These are phyloP conservation scores for Amanita rubescens DNA, from an alignment of 768 basidiomycete genomes.

Conservation along the genomic window DNA sequence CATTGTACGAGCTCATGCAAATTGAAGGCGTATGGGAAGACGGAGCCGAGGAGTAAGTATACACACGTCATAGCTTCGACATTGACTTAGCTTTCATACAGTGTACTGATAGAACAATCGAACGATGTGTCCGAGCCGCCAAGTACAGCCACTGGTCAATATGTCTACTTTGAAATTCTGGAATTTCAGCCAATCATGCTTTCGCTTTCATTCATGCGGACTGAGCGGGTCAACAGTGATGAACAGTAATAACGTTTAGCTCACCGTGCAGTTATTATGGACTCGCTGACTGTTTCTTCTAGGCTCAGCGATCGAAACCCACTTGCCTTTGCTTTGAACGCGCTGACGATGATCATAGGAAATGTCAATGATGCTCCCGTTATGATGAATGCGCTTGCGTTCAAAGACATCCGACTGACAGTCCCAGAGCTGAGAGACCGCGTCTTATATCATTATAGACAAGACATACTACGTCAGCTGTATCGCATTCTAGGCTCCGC, in stretches of 20 bases:
- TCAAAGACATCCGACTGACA: constrained; percentile 90
- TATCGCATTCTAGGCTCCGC: constrained; percentile 98
- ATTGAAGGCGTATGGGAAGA: constrained; percentile 91
- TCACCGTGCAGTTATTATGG: constrained; percentile 17
- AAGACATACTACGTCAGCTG: constrained; percentile 88
- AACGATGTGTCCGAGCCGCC: constrained; percentile 67
- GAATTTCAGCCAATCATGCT: constrained; percentile 92
- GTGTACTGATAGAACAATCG: constrained; percentile 66
- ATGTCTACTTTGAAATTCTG: constrained; percentile 92
- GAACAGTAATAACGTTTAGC: constrained; percentile 62
- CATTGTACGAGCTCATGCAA: constrained; percentile 86
- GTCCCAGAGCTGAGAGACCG: constrained; percentile 78
- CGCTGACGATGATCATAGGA: constrained; percentile 92
- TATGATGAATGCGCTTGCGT: constrained; percentile 86
- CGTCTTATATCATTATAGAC: constrained; percentile 86
- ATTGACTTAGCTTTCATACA: constrained; percentile 3
- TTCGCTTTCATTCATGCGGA: constrained; percentile 94
- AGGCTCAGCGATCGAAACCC: constrained; percentile 83
- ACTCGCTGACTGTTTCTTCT: not conserved
- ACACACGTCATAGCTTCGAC: not conserved
- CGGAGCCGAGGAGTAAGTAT: constrained; percentile 61
- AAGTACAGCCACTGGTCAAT: constrained; percentile 57
- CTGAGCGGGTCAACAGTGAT: constrained; percentile 87
- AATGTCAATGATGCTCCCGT: constrained; percentile 96
- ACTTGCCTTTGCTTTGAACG: constrained; percentile 87